phyloP scores from a whole-genome alignment of 345 rosid genomes.

The Rhizophora mangle region DNA sequence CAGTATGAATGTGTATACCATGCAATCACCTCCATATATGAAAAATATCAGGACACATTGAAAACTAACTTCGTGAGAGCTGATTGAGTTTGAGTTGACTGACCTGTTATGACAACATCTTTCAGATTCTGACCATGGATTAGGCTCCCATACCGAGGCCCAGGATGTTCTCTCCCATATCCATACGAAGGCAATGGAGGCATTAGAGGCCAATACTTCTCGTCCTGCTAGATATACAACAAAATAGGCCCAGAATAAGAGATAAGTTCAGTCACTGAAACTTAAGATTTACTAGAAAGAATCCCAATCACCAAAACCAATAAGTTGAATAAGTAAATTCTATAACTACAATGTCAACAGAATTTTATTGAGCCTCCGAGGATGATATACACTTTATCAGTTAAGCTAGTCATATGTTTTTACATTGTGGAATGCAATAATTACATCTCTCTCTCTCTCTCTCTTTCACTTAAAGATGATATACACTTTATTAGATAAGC shows the following conservation, averaged over 20 bases:
- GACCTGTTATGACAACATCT: constrained; percentile 60
- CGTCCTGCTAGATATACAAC: constrained; percentile 33
- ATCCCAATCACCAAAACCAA: background rate
- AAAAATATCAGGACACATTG: background rate
- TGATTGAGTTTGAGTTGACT: constrained; percentile 9
- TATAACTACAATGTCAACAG: too few species aligned
- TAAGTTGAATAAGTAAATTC: background rate
- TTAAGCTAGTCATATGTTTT: too few species aligned
- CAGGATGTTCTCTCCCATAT: constrained; percentile 61
- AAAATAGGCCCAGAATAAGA: background rate
- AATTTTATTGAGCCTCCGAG: too few species aligned
- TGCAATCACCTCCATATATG: background rate
- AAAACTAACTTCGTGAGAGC: background rate
- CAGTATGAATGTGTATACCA: background rate
- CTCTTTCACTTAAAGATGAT: background rate
- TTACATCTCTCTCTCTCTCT: background rate
- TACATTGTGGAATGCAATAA: too few species aligned
- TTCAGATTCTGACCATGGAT: constrained; percentile 65
- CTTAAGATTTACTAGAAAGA: background rate
- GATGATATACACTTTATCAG: too few species aligned
- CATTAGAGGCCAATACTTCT: constrained; percentile 58
- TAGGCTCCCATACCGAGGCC: constrained; percentile 65
- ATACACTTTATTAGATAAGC: background rate
- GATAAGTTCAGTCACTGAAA: background rate
- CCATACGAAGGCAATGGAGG: constrained; percentile 67